A percentile compares a stretch with the other conserved stretches of the same genome.
phyloP scores from a whole-genome alignment of 1,284 basidiomycete genomes.

The Ustilago loliicola region DNA sequence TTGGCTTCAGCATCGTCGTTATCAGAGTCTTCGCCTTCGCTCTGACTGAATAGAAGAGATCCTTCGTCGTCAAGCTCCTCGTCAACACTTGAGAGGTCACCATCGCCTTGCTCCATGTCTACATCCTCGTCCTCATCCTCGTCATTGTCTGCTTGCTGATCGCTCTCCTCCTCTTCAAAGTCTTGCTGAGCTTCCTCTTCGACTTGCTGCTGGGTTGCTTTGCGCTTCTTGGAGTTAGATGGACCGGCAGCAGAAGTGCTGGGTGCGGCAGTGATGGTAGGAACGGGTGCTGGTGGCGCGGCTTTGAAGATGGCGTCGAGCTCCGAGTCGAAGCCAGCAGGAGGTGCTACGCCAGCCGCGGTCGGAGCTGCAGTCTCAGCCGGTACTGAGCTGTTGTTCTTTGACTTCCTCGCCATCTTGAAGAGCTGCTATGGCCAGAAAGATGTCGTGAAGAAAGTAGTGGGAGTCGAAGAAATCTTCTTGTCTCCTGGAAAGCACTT shows the following conservation, averaged over 20 bases:
- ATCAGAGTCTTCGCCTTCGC: constrained; percentile 29
- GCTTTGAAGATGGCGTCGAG: constrained; percentile 65
- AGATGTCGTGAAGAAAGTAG: background rate
- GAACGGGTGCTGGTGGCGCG: constrained; percentile 26
- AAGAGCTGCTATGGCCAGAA: background rate
- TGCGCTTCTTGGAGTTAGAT: constrained; percentile 43
- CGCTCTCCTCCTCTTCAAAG: constrained; percentile 4
- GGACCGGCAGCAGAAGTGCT: constrained; percentile 13
- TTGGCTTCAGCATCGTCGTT: constrained; percentile 28
- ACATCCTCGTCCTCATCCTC: constrained; percentile 28
- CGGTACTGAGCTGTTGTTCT: background rate
- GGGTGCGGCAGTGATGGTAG: constrained; percentile 4
- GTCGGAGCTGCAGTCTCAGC: constrained; percentile 3
- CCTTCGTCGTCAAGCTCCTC: constrained; percentile 44
- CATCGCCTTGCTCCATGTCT: constrained; percentile 48
- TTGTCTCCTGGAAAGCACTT: background rate
- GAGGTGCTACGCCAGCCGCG: background rate
- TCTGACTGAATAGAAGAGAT: constrained; percentile 35
- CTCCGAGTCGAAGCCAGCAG: constrained; percentile 57
- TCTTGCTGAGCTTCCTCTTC: constrained; percentile 9
- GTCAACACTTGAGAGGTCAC: constrained; percentile 39
- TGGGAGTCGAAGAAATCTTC: constrained; percentile 9
- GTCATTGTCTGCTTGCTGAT: constrained; percentile 13
- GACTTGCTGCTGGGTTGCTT: constrained; percentile 17
- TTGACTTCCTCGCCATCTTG: constrained; percentile 39